Evolutionary conservation across 306 rosid genomes (phyloP).

Genomic region (Hylodesmum podocarpum): DNA sequence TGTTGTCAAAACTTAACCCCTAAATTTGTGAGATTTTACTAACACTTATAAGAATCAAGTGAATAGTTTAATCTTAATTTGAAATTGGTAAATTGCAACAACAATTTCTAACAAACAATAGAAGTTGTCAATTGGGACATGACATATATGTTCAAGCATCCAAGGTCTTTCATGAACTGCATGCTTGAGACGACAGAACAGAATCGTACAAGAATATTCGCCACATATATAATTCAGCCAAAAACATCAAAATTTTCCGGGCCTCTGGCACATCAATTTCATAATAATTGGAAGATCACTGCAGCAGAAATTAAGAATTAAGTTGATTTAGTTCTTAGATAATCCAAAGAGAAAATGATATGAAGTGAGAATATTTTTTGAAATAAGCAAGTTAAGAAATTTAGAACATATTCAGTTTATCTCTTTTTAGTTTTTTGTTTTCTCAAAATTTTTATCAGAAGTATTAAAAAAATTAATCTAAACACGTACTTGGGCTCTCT

Average conservation of each 20-base stretch:
- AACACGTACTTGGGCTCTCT: no score
- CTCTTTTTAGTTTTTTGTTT: no score
- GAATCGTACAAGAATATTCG: conserved; percentile 48
- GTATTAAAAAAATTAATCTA: no score
- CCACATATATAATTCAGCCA: conserved; percentile 27
- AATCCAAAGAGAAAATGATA: not conserved
- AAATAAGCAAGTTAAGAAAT: no score
- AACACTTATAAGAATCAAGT: no score
- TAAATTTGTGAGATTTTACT: no score
- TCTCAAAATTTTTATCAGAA: no score
- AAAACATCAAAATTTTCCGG: conserved; percentile 2
- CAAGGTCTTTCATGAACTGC: conserved; percentile 39
- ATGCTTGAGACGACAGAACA: conserved; percentile 35
- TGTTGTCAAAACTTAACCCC: no score
- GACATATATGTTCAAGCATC: conserved; percentile 32
- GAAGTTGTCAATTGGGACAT: conserved; percentile 3
- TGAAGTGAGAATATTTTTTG: not conserved
- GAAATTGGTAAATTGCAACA: not conserved
- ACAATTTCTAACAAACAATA: not conserved
- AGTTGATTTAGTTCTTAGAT: not conserved
- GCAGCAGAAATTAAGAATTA: not conserved
- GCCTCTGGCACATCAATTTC: not conserved
- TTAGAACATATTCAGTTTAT: no score
- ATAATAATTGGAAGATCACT: not conserved
- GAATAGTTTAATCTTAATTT: no score